phyloP scores from a whole-genome alignment of 139 green algal species.

The Chlamydomonas sp. region DNA sequence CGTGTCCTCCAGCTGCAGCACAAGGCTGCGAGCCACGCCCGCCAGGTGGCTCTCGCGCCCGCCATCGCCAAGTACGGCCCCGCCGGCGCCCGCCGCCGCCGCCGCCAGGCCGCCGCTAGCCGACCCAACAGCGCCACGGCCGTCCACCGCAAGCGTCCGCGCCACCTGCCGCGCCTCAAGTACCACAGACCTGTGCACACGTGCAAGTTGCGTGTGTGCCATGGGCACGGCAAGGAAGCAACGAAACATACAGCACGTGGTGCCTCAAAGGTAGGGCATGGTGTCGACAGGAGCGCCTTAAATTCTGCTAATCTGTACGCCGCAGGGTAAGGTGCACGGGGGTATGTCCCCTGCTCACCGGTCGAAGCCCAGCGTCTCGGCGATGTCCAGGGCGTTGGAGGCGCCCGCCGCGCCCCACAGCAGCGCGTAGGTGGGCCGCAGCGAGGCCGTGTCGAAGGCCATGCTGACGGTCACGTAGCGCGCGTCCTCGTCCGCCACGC shows the following conservation, averaged over 20 bases:
- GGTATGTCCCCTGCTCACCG: background rate
- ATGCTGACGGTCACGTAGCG: slow-evolving; percentile 84
- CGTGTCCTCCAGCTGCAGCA: slow-evolving; percentile 39
- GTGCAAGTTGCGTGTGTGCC: background rate
- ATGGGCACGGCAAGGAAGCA: background rate
- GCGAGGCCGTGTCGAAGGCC: slow-evolving; percentile 85
- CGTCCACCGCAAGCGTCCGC: background rate
- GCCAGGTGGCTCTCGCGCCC: slow-evolving; percentile 10
- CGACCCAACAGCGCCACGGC: background rate
- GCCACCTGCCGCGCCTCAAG: slow-evolving; percentile 41
- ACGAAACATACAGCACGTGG: background rate
- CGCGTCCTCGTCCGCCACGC: slow-evolving; percentile 26
- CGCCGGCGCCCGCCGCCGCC: background rate
- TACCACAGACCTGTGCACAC: slow-evolving; percentile 25
- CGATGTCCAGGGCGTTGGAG: slow-evolving; percentile 80
- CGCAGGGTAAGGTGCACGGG: background rate
- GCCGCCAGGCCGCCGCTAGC: background rate
- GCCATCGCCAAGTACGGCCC: background rate
- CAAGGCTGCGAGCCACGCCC: slow-evolving; percentile 18
- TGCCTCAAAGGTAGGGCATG: background rate
- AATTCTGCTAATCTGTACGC: background rate
- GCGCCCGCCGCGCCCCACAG: slow-evolving; percentile 84
- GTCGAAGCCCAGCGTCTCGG: slow-evolving; percentile 52
- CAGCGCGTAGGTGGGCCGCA: slow-evolving; percentile 89
- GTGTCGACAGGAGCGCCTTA: background rate